Evolutionary conservation across 2,329 filamentous ascomycete species (phyloP), one percentile per base, ranked within the genome.

Genomic region (Ceratocystis huliohia): DNA sequence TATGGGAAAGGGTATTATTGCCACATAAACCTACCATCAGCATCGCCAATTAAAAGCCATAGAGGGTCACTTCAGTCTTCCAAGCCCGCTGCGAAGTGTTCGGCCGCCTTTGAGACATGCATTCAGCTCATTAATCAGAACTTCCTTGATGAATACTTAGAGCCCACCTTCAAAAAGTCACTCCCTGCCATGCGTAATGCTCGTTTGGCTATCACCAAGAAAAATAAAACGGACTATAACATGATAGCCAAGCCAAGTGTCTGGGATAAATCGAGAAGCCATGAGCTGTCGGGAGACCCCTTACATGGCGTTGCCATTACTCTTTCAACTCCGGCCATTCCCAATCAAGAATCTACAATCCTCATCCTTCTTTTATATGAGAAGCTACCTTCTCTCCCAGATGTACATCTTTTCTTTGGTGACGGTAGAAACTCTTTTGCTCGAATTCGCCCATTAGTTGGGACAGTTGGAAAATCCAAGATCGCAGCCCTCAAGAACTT

Each of bases 161-260:
- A 89, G 66, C 89, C 94, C 0, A 83, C 82, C 0, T 89, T 89
- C 68, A 79, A 80, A 22, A 93, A 88, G 72, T 80, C 81, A 48
- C 78, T 94, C 0, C 92, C 91, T 2, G 81, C 78, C 0, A 93
- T 95, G 88, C 82, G 89, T n/a, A 96, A 96, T 74, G 91, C 92
- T 1, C 82, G 85, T 0, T 77, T 96, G 4, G 91, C 92, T 0
- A 80, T 96, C n/a, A 88, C 84, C 69, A 85, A 85, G 28, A 92
- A 91, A 72, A 91, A 88, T 72, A 85, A 82, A 61, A 82, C 83
- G 0, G 78, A 82, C 33, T 97, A 97, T 74, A 75, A 77, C 0
- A 95, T 96, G 88, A 83, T 83, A 1, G 78, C 85, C 15, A 96
- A 96, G 73, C 91, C 94, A 1, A 76, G 79, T 0, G 76, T 91